A percentile compares a stretch with the other conserved stretches of the same genome.
phyloP scores from a whole-genome alignment of 371 early-diverging fungal species.

The Saksenaea vasiformis region DNA sequence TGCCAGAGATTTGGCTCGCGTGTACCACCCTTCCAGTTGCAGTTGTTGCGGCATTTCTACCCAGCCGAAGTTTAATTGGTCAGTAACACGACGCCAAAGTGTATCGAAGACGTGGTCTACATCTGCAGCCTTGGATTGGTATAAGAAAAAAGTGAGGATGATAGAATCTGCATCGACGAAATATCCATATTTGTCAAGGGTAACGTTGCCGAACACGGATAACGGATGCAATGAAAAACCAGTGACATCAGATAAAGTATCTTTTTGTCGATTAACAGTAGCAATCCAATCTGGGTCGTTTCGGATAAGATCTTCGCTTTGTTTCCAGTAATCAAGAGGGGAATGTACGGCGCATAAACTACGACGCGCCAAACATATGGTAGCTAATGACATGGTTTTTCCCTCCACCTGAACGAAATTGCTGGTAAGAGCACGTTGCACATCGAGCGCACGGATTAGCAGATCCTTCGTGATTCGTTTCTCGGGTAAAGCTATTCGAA shows the following conservation, averaged over 20 bases:
- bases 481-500: conserved; percentile 39
- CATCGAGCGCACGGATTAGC: conserved; percentile 19
- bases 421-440: conserved; percentile 23
- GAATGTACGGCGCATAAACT: conserved; percentile 57
- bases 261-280: conserved; percentile 28
- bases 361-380: conserved; percentile 27
- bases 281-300: conserved; percentile 32
- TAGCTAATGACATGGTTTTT: conserved; percentile 19
- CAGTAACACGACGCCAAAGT: neutral
- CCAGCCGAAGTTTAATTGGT: neutral
- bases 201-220: conserved; percentile 51
- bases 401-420: conserved; percentile 22
- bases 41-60: conserved; percentile 5
- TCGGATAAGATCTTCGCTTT: conserved; percentile 24
- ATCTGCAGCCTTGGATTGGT: neutral
- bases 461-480: conserved; percentile 25
- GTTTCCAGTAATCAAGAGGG: conserved; percentile 52
- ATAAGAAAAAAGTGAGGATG: conserved; percentile 16
- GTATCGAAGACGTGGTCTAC: neutral
- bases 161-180: conserved; percentile 51
- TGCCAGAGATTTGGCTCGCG: conserved; percentile 14
- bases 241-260: conserved; percentile 23
- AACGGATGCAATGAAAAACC: conserved; percentile 45
- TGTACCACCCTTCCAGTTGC: conserved; percentile 10
- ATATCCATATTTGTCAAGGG: conserved; percentile 23